These are phyloP conservation scores for Microstroma glucosiphilum DNA, from an alignment of 1,284 basidiomycete species.

Conservation along the genomic window DNA sequence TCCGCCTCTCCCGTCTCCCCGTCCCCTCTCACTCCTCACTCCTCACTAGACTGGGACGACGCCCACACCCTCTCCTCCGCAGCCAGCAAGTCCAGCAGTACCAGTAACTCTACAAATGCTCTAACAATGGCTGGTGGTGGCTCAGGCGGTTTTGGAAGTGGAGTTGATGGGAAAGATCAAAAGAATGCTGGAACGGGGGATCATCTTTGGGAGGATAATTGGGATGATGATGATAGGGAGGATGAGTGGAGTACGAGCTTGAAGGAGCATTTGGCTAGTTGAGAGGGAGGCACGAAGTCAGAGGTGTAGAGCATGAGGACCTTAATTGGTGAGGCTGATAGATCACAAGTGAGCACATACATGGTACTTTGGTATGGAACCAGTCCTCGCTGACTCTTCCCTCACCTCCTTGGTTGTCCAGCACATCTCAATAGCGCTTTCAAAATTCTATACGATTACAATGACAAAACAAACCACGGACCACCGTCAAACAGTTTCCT, in stretches of 20 bases:
- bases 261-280: constrained; percentile 54
- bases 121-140: constrained; percentile 17
- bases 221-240: constrained; percentile 98
- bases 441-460: no score
- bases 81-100: neutral
- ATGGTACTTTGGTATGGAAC: no score
- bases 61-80: constrained; percentile 59
- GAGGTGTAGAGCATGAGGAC: no score
- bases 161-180: neutral
- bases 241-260: constrained; percentile 94
- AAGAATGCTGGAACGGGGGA: constrained; percentile 18
- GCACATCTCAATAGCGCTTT: no score
- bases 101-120: constrained; percentile 9
- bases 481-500: no score
- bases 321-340: no score
- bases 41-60: constrained; percentile 69
- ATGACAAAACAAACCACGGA: no score
- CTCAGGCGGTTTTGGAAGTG: neutral
- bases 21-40: neutral
- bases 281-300: neutral
- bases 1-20: neutral
- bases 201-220: constrained; percentile 97
- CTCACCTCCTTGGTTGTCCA: no score
- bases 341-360: no score
- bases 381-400: no score